These are phyloP conservation scores for Botryotinia convoluta DNA, from an alignment of 2,329 filamentous ascomycete genomes.

Conservation along the genomic window DNA sequence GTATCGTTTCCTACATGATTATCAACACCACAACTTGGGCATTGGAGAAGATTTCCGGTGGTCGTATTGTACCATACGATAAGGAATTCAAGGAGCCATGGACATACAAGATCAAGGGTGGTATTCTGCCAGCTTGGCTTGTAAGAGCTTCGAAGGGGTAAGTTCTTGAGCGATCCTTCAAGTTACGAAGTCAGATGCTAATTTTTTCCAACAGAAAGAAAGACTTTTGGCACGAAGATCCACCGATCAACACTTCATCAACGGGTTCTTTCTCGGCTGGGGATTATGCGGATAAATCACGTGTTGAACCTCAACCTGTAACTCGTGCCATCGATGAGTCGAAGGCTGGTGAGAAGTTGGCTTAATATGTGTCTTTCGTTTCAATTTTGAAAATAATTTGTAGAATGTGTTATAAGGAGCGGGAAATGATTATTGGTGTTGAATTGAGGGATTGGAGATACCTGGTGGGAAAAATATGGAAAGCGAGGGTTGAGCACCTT, in stretches of 20 bases:
- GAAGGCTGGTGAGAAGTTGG: slow-evolving; percentile 1
- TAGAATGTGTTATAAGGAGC: not conserved
- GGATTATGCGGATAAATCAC: slow-evolving; percentile 8
- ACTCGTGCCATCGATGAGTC: not conserved
- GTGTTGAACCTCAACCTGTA: not conserved
- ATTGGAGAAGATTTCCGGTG: slow-evolving; percentile 63
- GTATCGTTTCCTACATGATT: slow-evolving; percentile 72
- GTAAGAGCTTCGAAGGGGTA: slow-evolving; percentile 43
- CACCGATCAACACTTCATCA: slow-evolving; percentile 13
- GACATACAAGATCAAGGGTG: slow-evolving; percentile 74
- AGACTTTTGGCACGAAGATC: slow-evolving; percentile 30
- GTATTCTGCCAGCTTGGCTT: slow-evolving; percentile 73
- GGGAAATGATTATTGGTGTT: not conserved
- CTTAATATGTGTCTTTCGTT: not conserved
- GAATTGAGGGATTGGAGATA: not conserved
- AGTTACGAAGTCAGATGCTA: not conserved
- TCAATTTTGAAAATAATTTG: not conserved
- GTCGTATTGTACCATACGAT: slow-evolving; percentile 70
- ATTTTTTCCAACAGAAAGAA: slow-evolving; percentile 45
- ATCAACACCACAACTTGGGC: slow-evolving; percentile 73
- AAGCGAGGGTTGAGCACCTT: not conserved
- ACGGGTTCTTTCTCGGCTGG: not conserved
- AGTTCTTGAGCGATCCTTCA: not conserved
- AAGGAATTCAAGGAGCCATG: slow-evolving; percentile 75
- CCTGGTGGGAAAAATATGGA: not conserved